These are phyloP conservation scores for Penicillium lagena DNA, from an alignment of 495 filamentous ascomycete species.

Conservation along the genomic window DNA sequence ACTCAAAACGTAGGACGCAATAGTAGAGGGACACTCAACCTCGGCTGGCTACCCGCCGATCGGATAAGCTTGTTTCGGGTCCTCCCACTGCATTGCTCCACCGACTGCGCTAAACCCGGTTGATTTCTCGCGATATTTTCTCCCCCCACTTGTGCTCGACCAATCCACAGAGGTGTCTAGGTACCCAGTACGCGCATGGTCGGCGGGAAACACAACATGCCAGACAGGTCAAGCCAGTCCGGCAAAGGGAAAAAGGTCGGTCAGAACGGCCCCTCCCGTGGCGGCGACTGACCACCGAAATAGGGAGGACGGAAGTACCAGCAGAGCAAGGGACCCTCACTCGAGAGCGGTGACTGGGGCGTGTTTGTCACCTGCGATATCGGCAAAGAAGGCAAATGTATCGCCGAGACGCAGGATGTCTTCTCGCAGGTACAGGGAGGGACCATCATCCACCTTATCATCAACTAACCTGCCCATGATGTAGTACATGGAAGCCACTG, in stretches of 20 bases:
- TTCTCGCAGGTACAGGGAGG: slow-evolving; percentile 58
- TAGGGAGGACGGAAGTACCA: slow-evolving; percentile 26
- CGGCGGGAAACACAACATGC: slow-evolving; percentile 26
- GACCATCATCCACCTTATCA: too few relatives aligned
- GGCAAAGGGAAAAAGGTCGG: slow-evolving; percentile 34
- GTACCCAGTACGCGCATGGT: too few relatives aligned
- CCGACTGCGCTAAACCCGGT: too few relatives aligned
- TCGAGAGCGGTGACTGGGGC: slow-evolving; percentile 73
- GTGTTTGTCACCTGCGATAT: slow-evolving; percentile 87
- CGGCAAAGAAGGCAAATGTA: slow-evolving; percentile 70
- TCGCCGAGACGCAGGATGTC: slow-evolving; percentile 63
- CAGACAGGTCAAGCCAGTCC: slow-evolving; percentile 16
- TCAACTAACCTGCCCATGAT: too few relatives aligned
- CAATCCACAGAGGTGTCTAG: too few relatives aligned
- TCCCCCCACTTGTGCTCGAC: too few relatives aligned
- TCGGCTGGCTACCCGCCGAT: too few relatives aligned
- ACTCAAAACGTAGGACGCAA: too few relatives aligned
- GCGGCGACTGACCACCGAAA: background rate
- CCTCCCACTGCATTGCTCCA: too few relatives aligned
- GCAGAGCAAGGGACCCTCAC: slow-evolving; percentile 17
- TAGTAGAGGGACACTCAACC: too few relatives aligned
- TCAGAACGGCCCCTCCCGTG: background rate
- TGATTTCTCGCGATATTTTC: too few relatives aligned
- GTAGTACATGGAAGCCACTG: background rate
- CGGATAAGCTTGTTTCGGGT: too few relatives aligned